phyloP scores from a whole-genome alignment of 768 basidiomycete genomes.

The Coprinellus aureogranulatus region DNA sequence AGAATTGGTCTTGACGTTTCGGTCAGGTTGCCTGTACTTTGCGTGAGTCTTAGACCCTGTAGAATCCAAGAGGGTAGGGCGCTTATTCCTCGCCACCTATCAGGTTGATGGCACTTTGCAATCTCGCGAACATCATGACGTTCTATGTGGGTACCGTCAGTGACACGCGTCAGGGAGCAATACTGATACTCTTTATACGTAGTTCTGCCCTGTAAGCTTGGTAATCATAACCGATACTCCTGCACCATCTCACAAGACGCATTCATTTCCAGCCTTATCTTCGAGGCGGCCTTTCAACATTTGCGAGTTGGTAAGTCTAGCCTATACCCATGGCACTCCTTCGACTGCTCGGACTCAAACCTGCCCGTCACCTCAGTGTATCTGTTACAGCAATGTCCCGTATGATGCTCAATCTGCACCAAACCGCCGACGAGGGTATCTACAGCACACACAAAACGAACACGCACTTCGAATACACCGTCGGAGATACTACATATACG shows the following conservation, averaged over 20 bases:
- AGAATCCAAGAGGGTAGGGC: neutral
- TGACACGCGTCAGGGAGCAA: neutral
- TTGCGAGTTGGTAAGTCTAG: constrained; percentile 44
- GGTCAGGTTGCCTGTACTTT: constrained; percentile 52
- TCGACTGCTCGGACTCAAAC: neutral
- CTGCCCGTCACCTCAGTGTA: too few relatives aligned
- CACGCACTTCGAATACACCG: constrained; percentile 19
- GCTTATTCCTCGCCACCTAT: neutral
- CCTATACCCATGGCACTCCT: neutral
- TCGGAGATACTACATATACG: neutral
- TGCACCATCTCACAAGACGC: neutral
- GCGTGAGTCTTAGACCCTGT: constrained; percentile 34
- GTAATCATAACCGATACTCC: neutral
- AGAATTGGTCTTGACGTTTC: neutral
- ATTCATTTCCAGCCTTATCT: constrained; percentile 35
- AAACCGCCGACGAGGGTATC: constrained; percentile 35
- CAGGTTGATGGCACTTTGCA: constrained; percentile 53
- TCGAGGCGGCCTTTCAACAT: constrained; percentile 46
- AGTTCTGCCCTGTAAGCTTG: constrained; percentile 26
- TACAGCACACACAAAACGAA: constrained; percentile 23
- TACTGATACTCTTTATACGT: neutral
- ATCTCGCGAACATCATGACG: constrained; percentile 44
- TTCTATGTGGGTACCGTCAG: constrained; percentile 28
- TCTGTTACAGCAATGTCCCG: constrained; percentile 55
- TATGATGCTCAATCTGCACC: constrained; percentile 54